Percentiles rank a stretch among this genome's conserved stretches.
Evolutionary conservation across 2,329 filamentous ascomycete genomes (phyloP).

Genomic region (Epichloe glyceriae): DNA sequence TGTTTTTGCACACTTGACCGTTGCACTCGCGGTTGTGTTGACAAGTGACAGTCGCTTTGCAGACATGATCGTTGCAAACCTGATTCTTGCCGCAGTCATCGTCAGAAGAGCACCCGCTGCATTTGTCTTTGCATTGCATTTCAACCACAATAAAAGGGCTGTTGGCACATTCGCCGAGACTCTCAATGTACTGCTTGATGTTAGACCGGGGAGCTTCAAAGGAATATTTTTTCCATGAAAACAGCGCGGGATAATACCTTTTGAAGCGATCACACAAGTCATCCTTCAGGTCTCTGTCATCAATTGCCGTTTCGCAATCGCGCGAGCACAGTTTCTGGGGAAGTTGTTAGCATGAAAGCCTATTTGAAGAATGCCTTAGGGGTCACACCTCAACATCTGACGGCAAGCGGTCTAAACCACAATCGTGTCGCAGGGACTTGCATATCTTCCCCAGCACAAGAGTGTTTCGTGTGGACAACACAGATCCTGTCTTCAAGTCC

Average conservation of each 20-base stretch:
- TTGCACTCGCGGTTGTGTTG: conserved; percentile 6
- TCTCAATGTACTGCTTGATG: conserved; percentile 1
- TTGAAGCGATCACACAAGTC: conserved; percentile 4
- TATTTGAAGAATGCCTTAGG: not conserved
- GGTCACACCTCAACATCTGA: conserved; percentile 3
- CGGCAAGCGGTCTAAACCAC: conserved; percentile 1
- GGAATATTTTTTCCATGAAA: not conserved
- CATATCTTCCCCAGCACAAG: conserved; percentile 6
- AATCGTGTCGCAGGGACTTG: conserved; percentile 3
- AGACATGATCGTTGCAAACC: conserved; percentile 2
- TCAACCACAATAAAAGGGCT: not conserved
- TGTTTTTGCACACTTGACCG: conserved; percentile 4
- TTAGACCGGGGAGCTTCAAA: not conserved
- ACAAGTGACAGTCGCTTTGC: conserved; percentile 2
- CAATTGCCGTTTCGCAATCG: conserved; percentile 5
- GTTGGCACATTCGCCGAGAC: conserved; percentile 6
- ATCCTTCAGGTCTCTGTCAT: conserved; percentile 1
- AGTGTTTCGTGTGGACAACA: not conserved
- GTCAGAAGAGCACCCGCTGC: conserved; percentile 3
- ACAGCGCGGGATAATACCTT: not conserved
- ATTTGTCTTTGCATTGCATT: conserved; percentile 4
- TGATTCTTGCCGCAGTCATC: conserved; percentile 3
- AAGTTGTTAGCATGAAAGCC: not conserved
- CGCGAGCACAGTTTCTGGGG: conserved; percentile 3
- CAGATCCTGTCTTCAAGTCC: not conserved